Evolutionary conservation across 179 eudicot species (phyloP), one percentile per base, ranked within the genome.

Genomic region (Silene noctiflora): DNA sequence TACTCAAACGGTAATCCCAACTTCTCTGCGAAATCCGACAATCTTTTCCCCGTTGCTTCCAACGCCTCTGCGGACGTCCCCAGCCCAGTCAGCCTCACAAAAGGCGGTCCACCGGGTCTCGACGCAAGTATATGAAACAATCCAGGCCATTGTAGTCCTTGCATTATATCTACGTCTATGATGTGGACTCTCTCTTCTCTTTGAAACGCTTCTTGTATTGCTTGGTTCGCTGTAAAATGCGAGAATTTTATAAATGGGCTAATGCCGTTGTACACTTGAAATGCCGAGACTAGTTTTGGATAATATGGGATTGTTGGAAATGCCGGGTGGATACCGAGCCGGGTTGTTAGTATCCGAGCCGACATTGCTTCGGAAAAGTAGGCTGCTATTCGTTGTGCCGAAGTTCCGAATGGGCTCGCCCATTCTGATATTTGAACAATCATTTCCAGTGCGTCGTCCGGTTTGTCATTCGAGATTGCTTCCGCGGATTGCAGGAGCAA

Each of bases 281-380:
- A 94, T 0, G 97, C 98, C 0, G 98, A 89, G 0, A 85, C 84
- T 59, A 91, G 78, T 65, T 86, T 89, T 22, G 85, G 88, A 76
- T 80, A 77, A 22, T 86, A 87, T 33, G 82, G 85, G 58, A 79
- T 46, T 3, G 81, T 25, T 19, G 71, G 87, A 61, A 60, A 75
- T 25, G 97, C 0, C 0, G 93, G 81, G 84, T 87, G 84, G 19
- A 95, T 88, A 4, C 95, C 95, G 13, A 95, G 69, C 69, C 91
- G 85, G 0, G 97, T 85, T 71, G 69, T 87, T 4, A 91, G 76
- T 4, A 95, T 80, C 2, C 99, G 86, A 0, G 97, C 91, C 0
- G 99, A 95, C 99, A 95, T 95, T 33, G 97, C 99, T 69, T 93
- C 97, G 1, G 99, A 95, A 87, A 95, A 95, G 53, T 95, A 95